A percentile compares a stretch with the other conserved stretches of the same genome.
These are phyloP conservation scores for Aspergillus clavatus DNA, from an alignment of 2,329 filamentous ascomycete genomes.

Conservation along the genomic window DNA sequence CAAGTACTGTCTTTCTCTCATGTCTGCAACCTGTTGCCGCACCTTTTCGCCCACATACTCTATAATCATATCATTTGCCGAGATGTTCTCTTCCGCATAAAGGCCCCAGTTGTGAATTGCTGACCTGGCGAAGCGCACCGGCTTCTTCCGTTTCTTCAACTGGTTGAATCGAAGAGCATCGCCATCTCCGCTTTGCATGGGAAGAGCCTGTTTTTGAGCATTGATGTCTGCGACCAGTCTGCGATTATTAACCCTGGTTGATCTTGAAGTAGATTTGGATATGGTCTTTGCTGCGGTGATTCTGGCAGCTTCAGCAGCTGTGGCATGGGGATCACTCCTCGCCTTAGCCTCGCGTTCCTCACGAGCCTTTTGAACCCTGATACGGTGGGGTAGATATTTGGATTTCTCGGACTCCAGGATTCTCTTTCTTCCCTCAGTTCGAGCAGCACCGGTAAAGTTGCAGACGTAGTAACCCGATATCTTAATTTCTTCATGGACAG, in stretches of 20 bases:
- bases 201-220: conserved; percentile 74
- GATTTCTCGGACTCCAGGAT: conserved; percentile 97
- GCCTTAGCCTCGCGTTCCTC: conserved; percentile 79
- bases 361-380: conserved; percentile 86
- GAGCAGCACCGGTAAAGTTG: conserved; percentile 76
- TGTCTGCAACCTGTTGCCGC: conserved; percentile 92
- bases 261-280: conserved; percentile 83
- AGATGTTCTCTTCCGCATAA: conserved; percentile 95
- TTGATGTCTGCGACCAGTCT: conserved; percentile 92
- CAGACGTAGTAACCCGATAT: conserved; percentile 74
- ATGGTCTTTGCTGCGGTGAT: conserved; percentile 73
- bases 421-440: conserved; percentile 90
- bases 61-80: conserved; percentile 98
- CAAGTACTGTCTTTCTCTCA: conserved; percentile 85
- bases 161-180: conserved; percentile 97
- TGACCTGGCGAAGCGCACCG: conserved; percentile 93
- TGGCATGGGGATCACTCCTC: conserved; percentile 58
- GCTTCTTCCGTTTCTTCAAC: conserved; percentile 98
- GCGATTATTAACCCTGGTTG: conserved; percentile 92
- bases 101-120: conserved; percentile 99
- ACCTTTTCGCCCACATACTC: conserved; percentile 99
- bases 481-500: conserved; percentile 48
- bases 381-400: conserved; percentile 94
- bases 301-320: conserved; percentile 66
- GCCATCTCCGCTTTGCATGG: conserved; percentile 69